Evolutionary conservation across 208 protist species (phyloP).

Genomic region (Acanthamoeba sp.): DNA sequence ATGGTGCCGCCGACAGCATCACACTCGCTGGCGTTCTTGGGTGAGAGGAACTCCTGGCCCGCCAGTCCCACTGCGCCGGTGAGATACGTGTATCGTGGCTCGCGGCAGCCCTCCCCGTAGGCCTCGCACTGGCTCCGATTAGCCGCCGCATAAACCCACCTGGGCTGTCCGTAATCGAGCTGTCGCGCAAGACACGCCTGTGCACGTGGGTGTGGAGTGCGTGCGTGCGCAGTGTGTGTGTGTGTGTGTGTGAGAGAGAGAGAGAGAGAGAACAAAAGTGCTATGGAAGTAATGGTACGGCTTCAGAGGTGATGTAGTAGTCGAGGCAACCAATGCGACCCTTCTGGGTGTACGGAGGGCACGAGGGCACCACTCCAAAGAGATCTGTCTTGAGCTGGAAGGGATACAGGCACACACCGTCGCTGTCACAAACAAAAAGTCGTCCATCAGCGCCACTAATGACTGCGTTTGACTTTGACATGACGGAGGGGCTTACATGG

Average conservation of each 20-base stretch:
- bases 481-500: too few relatives aligned
- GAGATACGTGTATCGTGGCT: neutral
- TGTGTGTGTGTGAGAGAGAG: too few relatives aligned
- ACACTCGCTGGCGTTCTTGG: neutral
- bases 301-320: constrained; percentile 1
- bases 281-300: neutral
- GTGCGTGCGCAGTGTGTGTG: too few relatives aligned
- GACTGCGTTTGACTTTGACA: too few relatives aligned
- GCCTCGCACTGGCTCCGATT: neutral
- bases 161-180: neutral
- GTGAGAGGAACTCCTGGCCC: neutral
- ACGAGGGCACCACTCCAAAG: neutral
- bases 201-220: too few relatives aligned
- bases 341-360: neutral
- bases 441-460: too few relatives aligned
- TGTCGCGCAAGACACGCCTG: neutral
- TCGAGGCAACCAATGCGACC: neutral
- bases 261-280: too few relatives aligned
- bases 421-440: neutral
- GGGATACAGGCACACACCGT: neutral
- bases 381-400: neutral
- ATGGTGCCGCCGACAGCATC: neutral
- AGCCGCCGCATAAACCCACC: neutral
- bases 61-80: neutral
- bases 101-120: neutral